These are phyloP conservation scores for Syzygium malaccense DNA, from an alignment of 441 rosid species.

Conservation along the genomic window DNA sequence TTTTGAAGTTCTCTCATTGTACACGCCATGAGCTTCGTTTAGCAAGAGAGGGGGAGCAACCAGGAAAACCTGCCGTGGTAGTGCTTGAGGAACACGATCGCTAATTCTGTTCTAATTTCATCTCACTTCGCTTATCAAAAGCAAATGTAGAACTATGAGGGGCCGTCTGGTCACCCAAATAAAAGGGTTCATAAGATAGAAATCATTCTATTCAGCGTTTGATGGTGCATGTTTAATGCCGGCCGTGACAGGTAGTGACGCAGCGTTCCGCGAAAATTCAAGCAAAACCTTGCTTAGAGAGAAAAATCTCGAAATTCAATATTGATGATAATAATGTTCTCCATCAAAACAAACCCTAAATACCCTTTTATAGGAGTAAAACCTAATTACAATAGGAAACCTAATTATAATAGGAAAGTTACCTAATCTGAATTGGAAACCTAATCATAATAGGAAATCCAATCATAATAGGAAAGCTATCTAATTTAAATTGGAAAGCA, in stretches of 20 bases:
- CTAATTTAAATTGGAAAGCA: too few relatives aligned
- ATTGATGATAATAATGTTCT: too few relatives aligned
- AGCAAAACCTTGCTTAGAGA: too few relatives aligned
- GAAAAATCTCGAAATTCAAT: too few relatives aligned
- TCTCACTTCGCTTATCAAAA: background rate
- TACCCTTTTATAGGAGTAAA: too few relatives aligned
- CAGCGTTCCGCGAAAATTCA: too few relatives aligned
- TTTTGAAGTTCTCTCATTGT: background rate
- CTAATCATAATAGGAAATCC: too few relatives aligned
- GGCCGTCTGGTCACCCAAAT: background rate
- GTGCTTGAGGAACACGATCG: background rate
- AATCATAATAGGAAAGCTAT: too few relatives aligned
- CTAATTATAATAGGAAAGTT: too few relatives aligned
- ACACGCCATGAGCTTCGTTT: background rate
- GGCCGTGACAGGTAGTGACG: accelerated
- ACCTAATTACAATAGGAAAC: too few relatives aligned
- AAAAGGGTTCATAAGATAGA: background rate
- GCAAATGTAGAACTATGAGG: background rate
- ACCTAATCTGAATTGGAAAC: too few relatives aligned
- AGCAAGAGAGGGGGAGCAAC: background rate
- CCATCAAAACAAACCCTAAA: too few relatives aligned
- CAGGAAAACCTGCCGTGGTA: background rate
- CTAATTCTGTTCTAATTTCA: background rate
- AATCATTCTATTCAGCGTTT: background rate
- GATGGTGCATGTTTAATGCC: background rate